Conservation (phyloP, 2,329 filamentous ascomycete genomes). For the Colletotrichum siamense region DNA sequence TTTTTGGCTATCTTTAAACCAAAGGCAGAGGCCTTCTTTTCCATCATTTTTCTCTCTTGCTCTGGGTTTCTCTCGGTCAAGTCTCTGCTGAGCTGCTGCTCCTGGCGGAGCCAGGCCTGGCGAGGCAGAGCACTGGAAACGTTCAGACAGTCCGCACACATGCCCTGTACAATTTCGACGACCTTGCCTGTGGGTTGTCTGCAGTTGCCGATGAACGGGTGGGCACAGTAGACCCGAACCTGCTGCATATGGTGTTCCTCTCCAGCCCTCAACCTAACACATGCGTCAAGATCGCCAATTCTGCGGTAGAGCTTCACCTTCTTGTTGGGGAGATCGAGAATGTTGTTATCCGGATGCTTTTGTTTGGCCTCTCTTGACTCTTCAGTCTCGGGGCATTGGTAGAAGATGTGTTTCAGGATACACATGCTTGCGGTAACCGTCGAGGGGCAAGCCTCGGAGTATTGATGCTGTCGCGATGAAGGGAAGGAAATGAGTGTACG, state of each 20-base stretch:
- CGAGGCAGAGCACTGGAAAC: background rate
- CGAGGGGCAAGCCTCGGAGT: background rate
- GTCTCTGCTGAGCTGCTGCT: background rate
- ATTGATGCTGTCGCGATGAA: background rate
- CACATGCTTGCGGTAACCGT: background rate
- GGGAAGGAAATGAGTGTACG: background rate
- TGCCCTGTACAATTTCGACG: background rate
- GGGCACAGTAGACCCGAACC: background rate
- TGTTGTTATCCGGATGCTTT: accelerated
- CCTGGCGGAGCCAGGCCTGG: background rate
- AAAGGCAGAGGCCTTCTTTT: accelerated
- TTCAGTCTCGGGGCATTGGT: background rate
- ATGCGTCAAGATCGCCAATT: background rate
- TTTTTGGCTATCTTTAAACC: background rate
- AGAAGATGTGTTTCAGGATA: background rate
- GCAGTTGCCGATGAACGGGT: background rate
- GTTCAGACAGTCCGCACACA: background rate
- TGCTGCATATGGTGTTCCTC: background rate
- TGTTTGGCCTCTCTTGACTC: background rate
- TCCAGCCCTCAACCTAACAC: background rate
- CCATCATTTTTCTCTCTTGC: background rate
- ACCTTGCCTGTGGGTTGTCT: background rate
- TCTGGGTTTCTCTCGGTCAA: background rate
- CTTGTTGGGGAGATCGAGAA: background rate
- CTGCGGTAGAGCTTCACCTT: background rate